Base-by-base conservation (phyloP, 2,329 filamentous ascomycete genomes). In the Ophiocordyceps camponoti-leonardi region DNA sequence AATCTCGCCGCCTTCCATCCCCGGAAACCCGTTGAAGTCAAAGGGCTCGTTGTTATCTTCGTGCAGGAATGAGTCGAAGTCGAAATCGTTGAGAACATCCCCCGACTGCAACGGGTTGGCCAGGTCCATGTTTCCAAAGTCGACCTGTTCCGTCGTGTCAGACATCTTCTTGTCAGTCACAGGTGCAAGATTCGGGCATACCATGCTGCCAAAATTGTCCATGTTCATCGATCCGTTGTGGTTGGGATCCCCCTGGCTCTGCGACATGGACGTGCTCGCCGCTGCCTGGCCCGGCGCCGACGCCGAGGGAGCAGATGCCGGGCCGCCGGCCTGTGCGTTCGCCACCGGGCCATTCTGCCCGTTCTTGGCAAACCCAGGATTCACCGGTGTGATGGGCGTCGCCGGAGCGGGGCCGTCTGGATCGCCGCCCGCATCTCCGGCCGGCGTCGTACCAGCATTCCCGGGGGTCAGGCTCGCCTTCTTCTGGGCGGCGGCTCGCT, bases 11-110 rank as follows among this genome's bases (percentile, higher is more conserved):
- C 66, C 66, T 48, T 78, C 73, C 63, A 79, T 72, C n/a, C 62
- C 54, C 14, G 57, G 57, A 54, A 77, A 76, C 22, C 64, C 61
- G 16, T 67, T 59, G 53, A 81, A 80, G 59, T 74, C 73, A 50
- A 80, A 81, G 5, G 56, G 59, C 41, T 62, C 59, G 40, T 64
- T 64, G 39, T 67, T 69, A 42, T 71, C 71, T 48, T 72, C 68
- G 50, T 81, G 75, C 8, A 82, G 63, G 64, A 82, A 82, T 2
- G 77, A 79, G 58, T 82, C 78, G 52, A 82, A 68, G 50, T 82
- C 78, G 53, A 82, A 82, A 51, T 79, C 77, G 53, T 75, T 76
- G 43, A 82, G 65, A 33, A 81, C 77, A 54, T 81, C 71, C 45
- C 61, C 62, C 6, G 68, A 67, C 49, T 66, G 65, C 23, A 72